These are phyloP conservation scores for Persicaria tinctoria DNA, from an alignment of 148 eudicot genomes.

Conservation along the genomic window DNA sequence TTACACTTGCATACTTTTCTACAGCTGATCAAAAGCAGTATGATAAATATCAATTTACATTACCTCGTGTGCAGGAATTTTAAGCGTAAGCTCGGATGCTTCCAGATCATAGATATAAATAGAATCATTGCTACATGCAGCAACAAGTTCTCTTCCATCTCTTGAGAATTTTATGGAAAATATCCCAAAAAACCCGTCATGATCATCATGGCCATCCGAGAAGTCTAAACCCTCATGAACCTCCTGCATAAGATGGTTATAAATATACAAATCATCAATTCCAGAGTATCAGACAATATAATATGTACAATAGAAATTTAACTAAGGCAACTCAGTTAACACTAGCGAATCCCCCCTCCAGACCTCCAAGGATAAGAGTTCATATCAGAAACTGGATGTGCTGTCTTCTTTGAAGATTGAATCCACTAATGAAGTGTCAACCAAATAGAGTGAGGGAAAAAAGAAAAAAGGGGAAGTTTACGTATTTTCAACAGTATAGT, in stretches of 20 bases:
- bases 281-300: neutral
- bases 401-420: neutral
- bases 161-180: conserved; percentile 82
- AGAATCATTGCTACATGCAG: conserved; percentile 63
- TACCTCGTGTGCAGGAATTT: conserved; percentile 75
- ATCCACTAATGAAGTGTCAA: neutral
- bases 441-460: neutral
- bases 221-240: conserved; percentile 85
- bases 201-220: conserved; percentile 36
- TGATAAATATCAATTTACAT: neutral
- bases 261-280: neutral
- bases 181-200: conserved; percentile 52
- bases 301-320: neutral
- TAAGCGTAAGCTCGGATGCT: conserved; percentile 44
- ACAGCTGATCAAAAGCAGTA: neutral
- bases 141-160: conserved; percentile 88
- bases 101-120: conserved; percentile 80
- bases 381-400: neutral
- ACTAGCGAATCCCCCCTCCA: neutral
- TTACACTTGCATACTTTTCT: neutral
- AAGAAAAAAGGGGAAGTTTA: neutral
- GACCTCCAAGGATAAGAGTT: neutral
- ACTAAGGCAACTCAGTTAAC: neutral
- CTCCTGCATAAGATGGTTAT: conserved; percentile 41
- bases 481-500: neutral